Conservation (phyloP, 805 yeast genomes). For the Metschnikowia amazonensis region DNA sequence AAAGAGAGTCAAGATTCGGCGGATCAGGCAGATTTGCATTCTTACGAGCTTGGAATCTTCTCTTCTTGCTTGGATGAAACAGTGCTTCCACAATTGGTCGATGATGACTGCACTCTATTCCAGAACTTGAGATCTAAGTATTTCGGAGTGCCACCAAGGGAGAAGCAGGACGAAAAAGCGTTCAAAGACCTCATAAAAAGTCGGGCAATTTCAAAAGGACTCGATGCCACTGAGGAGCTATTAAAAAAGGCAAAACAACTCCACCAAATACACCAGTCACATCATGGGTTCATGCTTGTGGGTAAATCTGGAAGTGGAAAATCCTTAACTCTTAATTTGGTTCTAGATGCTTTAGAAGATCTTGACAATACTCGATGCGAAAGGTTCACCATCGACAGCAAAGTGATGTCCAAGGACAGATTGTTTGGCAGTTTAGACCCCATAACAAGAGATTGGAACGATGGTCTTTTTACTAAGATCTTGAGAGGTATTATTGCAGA, state of each 20-base stretch:
- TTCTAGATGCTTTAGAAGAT: constrained; percentile 42
- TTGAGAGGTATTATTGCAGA: constrained; percentile 56
- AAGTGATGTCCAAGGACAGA: constrained; percentile 60
- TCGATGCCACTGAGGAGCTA: constrained; percentile 41
- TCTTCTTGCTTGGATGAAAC: constrained; percentile 52
- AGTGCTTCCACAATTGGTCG: constrained; percentile 63
- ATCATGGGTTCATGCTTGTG: constrained; percentile 77
- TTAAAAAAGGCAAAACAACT: constrained; percentile 57
- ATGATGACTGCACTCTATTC: constrained; percentile 46
- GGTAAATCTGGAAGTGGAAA: constrained; percentile 81
- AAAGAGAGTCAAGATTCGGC: constrained; percentile 18
- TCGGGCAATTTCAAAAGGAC: constrained; percentile 30
- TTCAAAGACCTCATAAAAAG: constrained; percentile 16
- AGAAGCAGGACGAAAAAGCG: constrained; percentile 16
- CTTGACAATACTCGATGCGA: constrained; percentile 31
- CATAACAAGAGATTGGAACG: constrained; percentile 87
- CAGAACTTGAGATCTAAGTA: constrained; percentile 7
- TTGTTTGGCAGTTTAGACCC: constrained; percentile 70
- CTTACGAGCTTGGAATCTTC: constrained; percentile 7
- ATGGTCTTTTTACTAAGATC: constrained; percentile 73
- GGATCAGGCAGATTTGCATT: background rate
- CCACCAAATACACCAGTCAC: constrained; percentile 53
- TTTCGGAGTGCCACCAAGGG: constrained; percentile 21
- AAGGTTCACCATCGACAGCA: constrained; percentile 61
- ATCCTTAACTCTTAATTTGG: constrained; percentile 47